Evolutionary conservation across 2,329 filamentous ascomycete species (phyloP), one percentile per base, ranked within the genome.

Genomic region (Sporothrix curviconia): DNA sequence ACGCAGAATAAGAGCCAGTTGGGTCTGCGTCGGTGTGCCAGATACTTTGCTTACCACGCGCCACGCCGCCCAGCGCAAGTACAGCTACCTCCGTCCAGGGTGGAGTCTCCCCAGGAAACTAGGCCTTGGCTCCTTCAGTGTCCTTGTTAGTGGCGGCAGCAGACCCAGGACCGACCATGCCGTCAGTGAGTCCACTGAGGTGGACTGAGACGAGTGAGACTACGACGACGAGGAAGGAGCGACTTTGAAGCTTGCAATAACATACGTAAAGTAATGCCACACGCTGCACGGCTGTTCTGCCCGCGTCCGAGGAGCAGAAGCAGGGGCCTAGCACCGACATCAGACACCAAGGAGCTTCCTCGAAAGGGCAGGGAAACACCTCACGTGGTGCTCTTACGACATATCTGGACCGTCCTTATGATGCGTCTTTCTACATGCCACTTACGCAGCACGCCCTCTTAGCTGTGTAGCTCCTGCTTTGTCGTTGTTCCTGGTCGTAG

Each of bases 81-180:
- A 57, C 17, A 34, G 30, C 40, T 55, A 46, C 52, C 37, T 50
- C 19, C 19, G 28, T 22, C 22, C 30, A n/a, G 36, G 32, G 56
- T 58, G 56, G 56, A 15, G 56, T 44, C 37, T 36, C 56, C 56
- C 56, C 42, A 52, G 55, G 34, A 49, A 54, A 58, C 56, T 43
- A 49, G 43, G n/a, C 43, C 34, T 39, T 47, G 50, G 50, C 43
- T 44, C 57, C 51, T 58, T 50, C 44, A 49, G 57, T 55, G 36
- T 44, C 28, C 39, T 42, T 46, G 40, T 47, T 53, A 47, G 34
- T 52, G 25, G 39, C 34, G 25, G 55, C 43, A 43, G 53, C 43
- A 55, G 53, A 32, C 32, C 34, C 52, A 55, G 36, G 36, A 39
- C 52, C 42, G 40, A 55, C 32, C 25, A 39, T 47, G 50, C 56